A percentile compares a stretch with the other conserved stretches of the same genome.
phyloP scores from a whole-genome alignment of 78 protist species.

The Speleostelium caveatum region DNA sequence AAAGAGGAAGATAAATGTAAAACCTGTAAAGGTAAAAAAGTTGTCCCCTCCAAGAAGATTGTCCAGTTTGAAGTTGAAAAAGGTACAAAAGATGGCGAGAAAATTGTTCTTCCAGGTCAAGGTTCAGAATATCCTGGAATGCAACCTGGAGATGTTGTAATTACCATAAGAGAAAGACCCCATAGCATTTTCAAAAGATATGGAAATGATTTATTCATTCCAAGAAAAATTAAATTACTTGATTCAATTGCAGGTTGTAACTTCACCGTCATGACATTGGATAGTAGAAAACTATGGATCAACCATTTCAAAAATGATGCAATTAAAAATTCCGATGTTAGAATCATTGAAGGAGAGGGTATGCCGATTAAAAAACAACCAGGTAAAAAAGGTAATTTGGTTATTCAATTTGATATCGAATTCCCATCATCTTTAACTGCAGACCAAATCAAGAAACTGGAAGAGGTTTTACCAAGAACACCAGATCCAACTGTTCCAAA shows the following conservation, averaged over 20 bases:
- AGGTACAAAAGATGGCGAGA: slow-evolving; percentile 80
- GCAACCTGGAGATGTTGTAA: slow-evolving; percentile 71
- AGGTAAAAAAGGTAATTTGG: slow-evolving; percentile 71
- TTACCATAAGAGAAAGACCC: slow-evolving; percentile 68
- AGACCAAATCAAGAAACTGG: slow-evolving; percentile 33
- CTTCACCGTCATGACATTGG: slow-evolving; percentile 14
- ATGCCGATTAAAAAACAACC: slow-evolving; percentile 56
- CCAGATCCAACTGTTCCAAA: slow-evolving; percentile 4
- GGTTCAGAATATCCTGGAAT: slow-evolving; percentile 75
- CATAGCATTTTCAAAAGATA: slow-evolving; percentile 61
- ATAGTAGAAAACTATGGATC: slow-evolving; percentile 47
- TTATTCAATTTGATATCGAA: slow-evolving; percentile 53
- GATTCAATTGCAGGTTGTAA: slow-evolving; percentile 41
- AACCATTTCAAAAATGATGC: slow-evolving; percentile 13
- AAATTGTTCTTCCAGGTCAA: slow-evolving; percentile 27
- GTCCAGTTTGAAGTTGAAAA: slow-evolving; percentile 78
- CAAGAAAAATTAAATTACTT: slow-evolving; percentile 31
- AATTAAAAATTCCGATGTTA: slow-evolving; percentile 34
- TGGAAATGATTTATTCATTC: slow-evolving; percentile 49
- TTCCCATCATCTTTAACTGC: slow-evolving; percentile 44
- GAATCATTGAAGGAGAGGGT: slow-evolving; percentile 73
- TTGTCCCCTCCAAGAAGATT: slow-evolving; percentile 52
- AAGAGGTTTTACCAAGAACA: slow-evolving; percentile 42
- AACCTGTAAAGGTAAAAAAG: slow-evolving; percentile 53
- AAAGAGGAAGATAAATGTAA: slow-evolving; percentile 62